These are phyloP conservation scores for Voacanga thouarsii DNA, from an alignment of 257 asterid species.

Conservation along the genomic window DNA sequence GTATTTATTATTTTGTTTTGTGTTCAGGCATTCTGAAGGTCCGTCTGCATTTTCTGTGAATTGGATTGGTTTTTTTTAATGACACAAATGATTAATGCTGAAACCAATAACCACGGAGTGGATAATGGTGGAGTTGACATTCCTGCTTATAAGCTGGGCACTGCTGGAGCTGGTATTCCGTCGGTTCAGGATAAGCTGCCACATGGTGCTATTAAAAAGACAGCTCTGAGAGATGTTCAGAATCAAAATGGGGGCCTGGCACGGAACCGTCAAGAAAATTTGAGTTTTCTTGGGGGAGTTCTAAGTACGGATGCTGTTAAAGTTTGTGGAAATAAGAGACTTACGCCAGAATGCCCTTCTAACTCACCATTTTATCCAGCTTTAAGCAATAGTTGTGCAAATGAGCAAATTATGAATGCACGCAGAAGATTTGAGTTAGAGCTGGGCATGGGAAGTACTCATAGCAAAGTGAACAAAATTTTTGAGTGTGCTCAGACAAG, in stretches of 20 bases:
- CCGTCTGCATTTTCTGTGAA: constrained; percentile 11
- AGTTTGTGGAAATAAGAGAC: constrained; percentile 73
- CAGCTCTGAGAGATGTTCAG: constrained; percentile 86
- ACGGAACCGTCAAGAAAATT: constrained; percentile 45
- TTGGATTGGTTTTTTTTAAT: constrained; percentile 17
- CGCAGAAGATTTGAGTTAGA: constrained; percentile 89
- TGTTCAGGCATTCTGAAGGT: constrained; percentile 25
- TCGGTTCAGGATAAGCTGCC: constrained; percentile 54
- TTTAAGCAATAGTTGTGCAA: constrained; percentile 46
- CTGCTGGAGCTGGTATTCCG: constrained; percentile 26
- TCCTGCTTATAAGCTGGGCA: constrained; percentile 18
- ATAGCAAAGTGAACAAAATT: constrained; percentile 45
- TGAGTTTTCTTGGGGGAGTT: constrained; percentile 42
- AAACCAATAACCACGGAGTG: constrained; percentile 35
- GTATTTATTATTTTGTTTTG: neutral
- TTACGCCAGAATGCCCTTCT: constrained; percentile 73
- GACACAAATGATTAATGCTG: constrained; percentile 57
- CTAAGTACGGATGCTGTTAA: constrained; percentile 50
- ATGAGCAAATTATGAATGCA: constrained; percentile 76
- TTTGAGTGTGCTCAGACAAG: constrained; percentile 41
- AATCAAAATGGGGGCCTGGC: constrained; percentile 51
- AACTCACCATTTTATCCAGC: constrained; percentile 47
- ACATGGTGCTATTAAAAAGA: constrained; percentile 45
- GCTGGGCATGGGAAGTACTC: constrained; percentile 72
- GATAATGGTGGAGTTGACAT: constrained; percentile 23